Base-by-base conservation (phyloP, 2,329 filamentous ascomycete species). In the Knufia fluminis region DNA sequence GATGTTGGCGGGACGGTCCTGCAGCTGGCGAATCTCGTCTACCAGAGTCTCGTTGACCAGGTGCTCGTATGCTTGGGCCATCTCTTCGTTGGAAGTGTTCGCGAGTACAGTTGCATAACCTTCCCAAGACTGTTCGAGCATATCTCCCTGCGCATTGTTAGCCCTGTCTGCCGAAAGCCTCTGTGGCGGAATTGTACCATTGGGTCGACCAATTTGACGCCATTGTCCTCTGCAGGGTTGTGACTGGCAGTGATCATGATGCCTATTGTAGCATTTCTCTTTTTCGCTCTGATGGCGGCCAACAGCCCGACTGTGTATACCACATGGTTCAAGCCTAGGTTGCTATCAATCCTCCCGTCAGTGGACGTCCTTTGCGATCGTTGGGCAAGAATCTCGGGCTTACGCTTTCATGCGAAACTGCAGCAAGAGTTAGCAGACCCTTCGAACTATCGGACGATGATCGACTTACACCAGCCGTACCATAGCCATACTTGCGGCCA, bases 191-290 rank as follows among this genome's bases (percentile, higher is more conserved):
- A 28, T 60, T 69, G 41, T 63, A 82, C 79, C 83, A 94, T 85
- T 10, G 92, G 92, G 68, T 98, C 92, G 55, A 98, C 88, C 59
- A 98, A 80, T 77, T 95, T 95, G 66, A 95, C 85, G 46, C 89
- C 89, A 67, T 95, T 95, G 70, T 95, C 89, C 60, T 80, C 77
- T 28, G 89, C 84, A 16, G 86, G 86, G 70, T 95, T 95, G 75
- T 95, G 89, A 62, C 86, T 94, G 54, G 89, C 89, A 36, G 89
- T 95, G 67, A 95, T 86, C 89, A 95, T 95, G 59, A 98, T 84
- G 63, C 92, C 92, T 63, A 98, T 94, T 60, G 87, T 85, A 72
- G 94, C 86, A 66, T 84, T 83, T 60, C 94, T 80, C 70, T 92
- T 94, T 65, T 88, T 86, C 57, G 89, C 96, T 55, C 92, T 85